Conservation (phyloP, 2,329 filamentous ascomycete genomes). For the Pseudopyricularia cyperi region DNA sequence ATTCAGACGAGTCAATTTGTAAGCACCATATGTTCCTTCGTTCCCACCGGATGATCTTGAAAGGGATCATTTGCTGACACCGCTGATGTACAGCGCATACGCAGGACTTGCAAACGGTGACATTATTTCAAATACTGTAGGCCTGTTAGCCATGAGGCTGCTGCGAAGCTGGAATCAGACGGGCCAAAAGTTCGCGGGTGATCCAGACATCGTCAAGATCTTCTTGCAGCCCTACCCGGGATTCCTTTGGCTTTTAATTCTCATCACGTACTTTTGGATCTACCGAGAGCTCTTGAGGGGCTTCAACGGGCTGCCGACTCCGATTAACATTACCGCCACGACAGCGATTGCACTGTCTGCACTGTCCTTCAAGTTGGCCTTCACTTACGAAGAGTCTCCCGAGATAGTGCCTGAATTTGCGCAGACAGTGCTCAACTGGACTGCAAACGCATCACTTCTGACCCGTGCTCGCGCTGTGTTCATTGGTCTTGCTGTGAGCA, state of each 20-base stretch:
- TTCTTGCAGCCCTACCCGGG: constrained; percentile 52
- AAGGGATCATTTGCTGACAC: neutral
- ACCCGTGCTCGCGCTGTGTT: constrained; percentile 37
- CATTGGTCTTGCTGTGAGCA: constrained; percentile 26
- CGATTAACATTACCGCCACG: constrained; percentile 25
- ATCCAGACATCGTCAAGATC: constrained; percentile 67
- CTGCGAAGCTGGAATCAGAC: constrained; percentile 87
- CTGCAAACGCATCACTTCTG: constrained; percentile 31
- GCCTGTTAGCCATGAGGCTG: constrained; percentile 52
- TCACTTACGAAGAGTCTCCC: constrained; percentile 76
- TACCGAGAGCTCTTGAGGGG: constrained; percentile 28
- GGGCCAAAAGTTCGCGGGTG: constrained; percentile 89
- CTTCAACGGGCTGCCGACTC: constrained; percentile 26
- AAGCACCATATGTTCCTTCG: constrained; percentile 1
- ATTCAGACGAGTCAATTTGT: constrained; percentile 31
- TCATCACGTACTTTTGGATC: constrained; percentile 53
- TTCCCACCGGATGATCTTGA: no score
- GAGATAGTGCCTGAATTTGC: constrained; percentile 52
- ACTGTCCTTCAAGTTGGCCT: constrained; percentile 78
- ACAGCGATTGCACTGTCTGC: constrained; percentile 37
- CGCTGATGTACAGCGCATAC: neutral
- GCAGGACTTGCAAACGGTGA: neutral
- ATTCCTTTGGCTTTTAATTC: constrained; percentile 63
- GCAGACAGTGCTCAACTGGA: constrained; percentile 24
- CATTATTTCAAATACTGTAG: constrained; percentile 19